Conservation (phyloP, 169 alveolate genomes). For the Plasmodium cynomolgi region DNA sequence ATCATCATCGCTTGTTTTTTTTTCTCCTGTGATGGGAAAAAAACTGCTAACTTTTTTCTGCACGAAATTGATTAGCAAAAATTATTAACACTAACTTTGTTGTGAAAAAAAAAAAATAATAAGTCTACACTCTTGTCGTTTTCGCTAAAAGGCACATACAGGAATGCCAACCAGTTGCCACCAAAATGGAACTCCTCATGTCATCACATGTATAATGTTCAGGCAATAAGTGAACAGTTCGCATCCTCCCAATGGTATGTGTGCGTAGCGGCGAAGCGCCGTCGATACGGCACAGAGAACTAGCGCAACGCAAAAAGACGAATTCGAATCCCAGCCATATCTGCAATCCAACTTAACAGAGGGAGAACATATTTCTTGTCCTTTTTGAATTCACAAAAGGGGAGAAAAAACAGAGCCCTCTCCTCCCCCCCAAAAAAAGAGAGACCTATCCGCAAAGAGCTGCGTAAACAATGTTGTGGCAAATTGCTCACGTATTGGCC, state of each 20-base stretch:
- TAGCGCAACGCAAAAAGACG: not conserved
- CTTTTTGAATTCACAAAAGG: not conserved
- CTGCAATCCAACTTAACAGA: not conserved
- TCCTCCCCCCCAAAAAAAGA: not conserved
- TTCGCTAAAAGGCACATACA: not conserved
- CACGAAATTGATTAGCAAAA: not conserved
- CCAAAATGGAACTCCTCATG: not conserved
- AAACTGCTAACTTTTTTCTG: not conserved
- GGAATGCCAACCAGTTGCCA: not conserved
- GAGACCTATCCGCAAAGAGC: not conserved
- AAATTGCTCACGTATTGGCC: not conserved
- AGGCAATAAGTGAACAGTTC: not conserved
- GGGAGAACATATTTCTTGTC: not conserved
- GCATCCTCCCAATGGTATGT: not conserved
- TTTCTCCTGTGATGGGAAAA: no score
- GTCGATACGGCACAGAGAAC: not conserved
- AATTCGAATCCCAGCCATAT: not conserved
- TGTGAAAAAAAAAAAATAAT: not conserved
- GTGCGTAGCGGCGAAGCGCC: not conserved
- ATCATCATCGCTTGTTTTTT: not conserved
- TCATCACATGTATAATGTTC: not conserved
- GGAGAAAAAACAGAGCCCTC: not conserved
- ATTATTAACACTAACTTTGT: not conserved
- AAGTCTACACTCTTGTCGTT: not conserved
- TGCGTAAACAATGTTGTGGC: not conserved